phyloP scores from a whole-genome alignment of 495 filamentous ascomycete species.

The Trichodelitschia bisporula region DNA sequence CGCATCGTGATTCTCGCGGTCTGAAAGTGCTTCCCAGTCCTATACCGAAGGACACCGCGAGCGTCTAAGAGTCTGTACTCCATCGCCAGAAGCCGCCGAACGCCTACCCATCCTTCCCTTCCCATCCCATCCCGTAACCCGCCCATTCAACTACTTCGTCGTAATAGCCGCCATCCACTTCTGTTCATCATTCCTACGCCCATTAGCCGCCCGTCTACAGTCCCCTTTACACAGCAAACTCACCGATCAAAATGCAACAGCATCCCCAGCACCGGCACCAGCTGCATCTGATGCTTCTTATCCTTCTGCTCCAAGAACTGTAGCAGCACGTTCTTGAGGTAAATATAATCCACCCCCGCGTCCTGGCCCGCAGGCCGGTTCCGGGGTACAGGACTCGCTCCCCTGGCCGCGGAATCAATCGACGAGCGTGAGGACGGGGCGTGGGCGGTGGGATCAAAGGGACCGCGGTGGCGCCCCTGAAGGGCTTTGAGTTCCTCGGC shows the following conservation, averaged over 20 bases:
- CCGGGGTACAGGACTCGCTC: background rate
- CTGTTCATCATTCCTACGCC: conserved; percentile 50
- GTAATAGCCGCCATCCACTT: conserved; percentile 69
- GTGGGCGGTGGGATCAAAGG: conserved; percentile 20
- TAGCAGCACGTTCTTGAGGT: conserved; percentile 83
- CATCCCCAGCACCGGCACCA: conserved; percentile 80
- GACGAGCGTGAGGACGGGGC: conserved; percentile 35
- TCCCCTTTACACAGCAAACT: conserved; percentile 1
- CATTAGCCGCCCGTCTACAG: background rate
- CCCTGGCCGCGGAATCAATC: conserved; percentile 10
- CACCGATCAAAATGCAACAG: conserved; percentile 79
- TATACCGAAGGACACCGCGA: no score
- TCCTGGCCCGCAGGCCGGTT: conserved; percentile 1
- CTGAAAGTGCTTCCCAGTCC: no score
- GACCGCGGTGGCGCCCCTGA: conserved; percentile 11
- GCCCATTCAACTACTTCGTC: conserved; percentile 25
- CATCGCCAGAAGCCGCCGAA: no score
- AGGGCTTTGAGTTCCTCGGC: conserved; percentile 21
- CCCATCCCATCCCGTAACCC: no score
- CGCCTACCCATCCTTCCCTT: no score
- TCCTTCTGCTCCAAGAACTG: conserved; percentile 92
- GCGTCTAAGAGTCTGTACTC: no score
- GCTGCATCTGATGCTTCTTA: conserved; percentile 67
- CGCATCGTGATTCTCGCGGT: no score
- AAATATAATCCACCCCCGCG: conserved; percentile 43